phyloP scores from a whole-genome alignment of 306 rosid species.

The Mimosa pudica region DNA sequence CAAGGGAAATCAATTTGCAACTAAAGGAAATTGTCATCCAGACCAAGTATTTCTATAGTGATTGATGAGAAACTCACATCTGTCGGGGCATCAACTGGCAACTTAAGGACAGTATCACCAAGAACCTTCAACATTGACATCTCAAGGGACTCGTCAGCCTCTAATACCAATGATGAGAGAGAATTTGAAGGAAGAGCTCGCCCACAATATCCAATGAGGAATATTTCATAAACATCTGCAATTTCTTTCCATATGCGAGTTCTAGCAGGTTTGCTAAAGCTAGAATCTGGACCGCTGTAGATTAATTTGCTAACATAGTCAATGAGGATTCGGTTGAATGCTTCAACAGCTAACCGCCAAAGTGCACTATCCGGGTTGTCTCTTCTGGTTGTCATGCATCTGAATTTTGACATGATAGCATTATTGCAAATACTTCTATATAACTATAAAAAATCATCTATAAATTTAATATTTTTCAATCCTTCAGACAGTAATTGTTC shows the following conservation, averaged over 20 bases:
- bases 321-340: conserved; percentile 67
- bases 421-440: conserved; percentile 24
- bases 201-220: conserved; percentile 95
- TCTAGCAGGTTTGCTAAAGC: conserved; percentile 68
- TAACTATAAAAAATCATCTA: neutral
- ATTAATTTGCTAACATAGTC: conserved; percentile 58
- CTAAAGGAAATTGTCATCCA: conserved; percentile 74
- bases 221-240: conserved; percentile 89
- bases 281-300: conserved; percentile 48
- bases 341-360: conserved; percentile 89
- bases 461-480: conserved; percentile 32
- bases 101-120: conserved; percentile 79
- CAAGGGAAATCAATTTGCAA: conserved; percentile 63
- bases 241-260: conserved; percentile 93
- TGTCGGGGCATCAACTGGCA: conserved; percentile 70
- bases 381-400: conserved; percentile 98
- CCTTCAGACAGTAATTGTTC: conserved; percentile 8
- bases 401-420: conserved; percentile 37
- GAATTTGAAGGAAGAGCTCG: conserved; percentile 88
- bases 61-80: conserved; percentile 65
- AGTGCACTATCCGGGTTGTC: conserved; percentile 85
- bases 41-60: conserved; percentile 36
- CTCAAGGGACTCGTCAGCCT: conserved; percentile 87
- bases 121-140: conserved; percentile 72
- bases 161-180: conserved; percentile 59